A percentile compares a stretch with the other conserved stretches of the same genome.
phyloP scores from a whole-genome alignment of 768 basidiomycete genomes.

The Mycena floridula region DNA sequence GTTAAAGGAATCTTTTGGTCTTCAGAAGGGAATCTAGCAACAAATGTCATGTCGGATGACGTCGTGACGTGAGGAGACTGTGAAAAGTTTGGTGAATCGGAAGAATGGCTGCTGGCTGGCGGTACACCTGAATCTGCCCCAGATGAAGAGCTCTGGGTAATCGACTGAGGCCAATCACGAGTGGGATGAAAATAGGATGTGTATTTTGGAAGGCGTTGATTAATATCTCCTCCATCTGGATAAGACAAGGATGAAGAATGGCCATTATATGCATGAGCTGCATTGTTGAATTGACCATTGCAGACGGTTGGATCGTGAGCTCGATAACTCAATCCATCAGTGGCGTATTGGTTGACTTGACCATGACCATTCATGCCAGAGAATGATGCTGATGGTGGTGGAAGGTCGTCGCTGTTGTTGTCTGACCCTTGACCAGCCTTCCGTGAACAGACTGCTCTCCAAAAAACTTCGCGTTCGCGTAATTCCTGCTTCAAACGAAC shows the following conservation, averaged over 20 bases:
- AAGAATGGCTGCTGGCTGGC: constrained; percentile 32
- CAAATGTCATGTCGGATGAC: constrained; percentile 40
- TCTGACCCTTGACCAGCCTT: constrained; percentile 52
- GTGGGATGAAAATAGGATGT: constrained; percentile 39
- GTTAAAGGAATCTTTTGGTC: constrained; percentile 52
- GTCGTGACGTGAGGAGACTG: constrained; percentile 57
- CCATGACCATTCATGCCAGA: constrained; percentile 27
- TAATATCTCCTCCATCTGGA: constrained; percentile 21
- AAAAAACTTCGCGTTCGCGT: constrained; percentile 69
- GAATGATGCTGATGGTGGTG: constrained; percentile 36
- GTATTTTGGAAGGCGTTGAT: constrained; percentile 47
- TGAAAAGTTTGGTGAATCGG: constrained; percentile 46
- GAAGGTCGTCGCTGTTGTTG: constrained; percentile 48
- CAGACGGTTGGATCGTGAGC: constrained; percentile 35
- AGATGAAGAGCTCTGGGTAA: constrained; percentile 28
- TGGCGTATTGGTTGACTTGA: constrained; percentile 29
- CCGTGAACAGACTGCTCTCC: constrained; percentile 63
- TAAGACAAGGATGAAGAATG: constrained; percentile 46
- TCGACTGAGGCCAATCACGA: constrained; percentile 33
- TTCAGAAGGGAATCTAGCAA: constrained; percentile 39
- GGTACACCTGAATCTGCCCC: constrained; percentile 34
- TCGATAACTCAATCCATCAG: constrained; percentile 40
- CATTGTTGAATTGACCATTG: constrained; percentile 38
- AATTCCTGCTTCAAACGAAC: constrained; percentile 55
- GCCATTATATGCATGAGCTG: constrained; percentile 31